Conservation (phyloP, 139 green algal species). For the Closterium sp. region DNA sequence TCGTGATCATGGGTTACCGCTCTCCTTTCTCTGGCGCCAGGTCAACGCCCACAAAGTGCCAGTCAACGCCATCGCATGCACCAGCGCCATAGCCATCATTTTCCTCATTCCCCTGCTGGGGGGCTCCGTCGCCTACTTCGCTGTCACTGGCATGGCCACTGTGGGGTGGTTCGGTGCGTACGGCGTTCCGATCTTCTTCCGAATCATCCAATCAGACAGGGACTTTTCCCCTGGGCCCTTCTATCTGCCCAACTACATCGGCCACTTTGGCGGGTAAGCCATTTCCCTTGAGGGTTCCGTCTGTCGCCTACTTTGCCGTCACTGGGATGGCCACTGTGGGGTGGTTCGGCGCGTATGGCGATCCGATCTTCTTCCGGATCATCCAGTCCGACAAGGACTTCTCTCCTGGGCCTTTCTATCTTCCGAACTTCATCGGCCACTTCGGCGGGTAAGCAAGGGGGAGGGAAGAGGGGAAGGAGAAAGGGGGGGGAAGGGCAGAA, state of each 20-base stretch:
- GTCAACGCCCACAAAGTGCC: too few relatives aligned
- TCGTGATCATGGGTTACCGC: too few relatives aligned
- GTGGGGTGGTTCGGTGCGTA: neutral
- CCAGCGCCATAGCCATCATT: neutral
- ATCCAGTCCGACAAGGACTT: neutral
- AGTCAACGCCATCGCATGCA: neutral
- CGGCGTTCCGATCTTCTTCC: neutral
- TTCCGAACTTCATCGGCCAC: slow-evolving; percentile 7
- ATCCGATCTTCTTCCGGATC: slow-evolving; percentile 37
- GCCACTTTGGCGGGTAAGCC: neutral
- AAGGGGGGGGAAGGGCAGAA: neutral
- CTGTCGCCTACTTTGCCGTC: neutral
- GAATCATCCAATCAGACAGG: neutral
- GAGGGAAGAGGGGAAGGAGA: neutral
- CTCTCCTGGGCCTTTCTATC: slow-evolving; percentile 1
- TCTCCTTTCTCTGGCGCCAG: too few relatives aligned
- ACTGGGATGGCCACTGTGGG: slow-evolving; percentile 3
- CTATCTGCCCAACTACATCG: neutral
- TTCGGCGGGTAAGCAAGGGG: neutral
- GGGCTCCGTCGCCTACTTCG: slow-evolving; percentile 4
- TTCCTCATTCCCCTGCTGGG: slow-evolving; percentile 11
- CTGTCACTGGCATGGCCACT: neutral
- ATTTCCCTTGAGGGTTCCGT: neutral
- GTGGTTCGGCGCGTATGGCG: slow-evolving; percentile 22
- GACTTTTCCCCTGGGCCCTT: neutral